phyloP scores from a whole-genome alignment of 2,329 filamentous ascomycete species.

The Stagonosporopsis tanaceti region DNA sequence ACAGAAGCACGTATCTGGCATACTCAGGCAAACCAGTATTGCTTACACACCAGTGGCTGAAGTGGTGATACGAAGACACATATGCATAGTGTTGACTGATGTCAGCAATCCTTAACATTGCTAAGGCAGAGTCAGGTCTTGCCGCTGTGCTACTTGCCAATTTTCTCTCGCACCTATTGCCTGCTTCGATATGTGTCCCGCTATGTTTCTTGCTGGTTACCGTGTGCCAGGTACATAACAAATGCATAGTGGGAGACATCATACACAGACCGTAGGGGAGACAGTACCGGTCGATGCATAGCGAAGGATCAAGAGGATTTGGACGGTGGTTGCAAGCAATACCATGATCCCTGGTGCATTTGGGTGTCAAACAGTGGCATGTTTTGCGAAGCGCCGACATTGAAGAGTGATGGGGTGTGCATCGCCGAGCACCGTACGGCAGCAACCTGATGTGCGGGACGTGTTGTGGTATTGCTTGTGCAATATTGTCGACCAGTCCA shows the following conservation, averaged over 20 bases:
- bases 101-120: background rate
- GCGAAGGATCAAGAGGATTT: slow-evolving; percentile 8
- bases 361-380: slow-evolving; percentile 16
- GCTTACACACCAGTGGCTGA: background rate
- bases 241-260: background rate
- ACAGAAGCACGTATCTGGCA: background rate
- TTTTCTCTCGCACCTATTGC: background rate
- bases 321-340: slow-evolving; percentile 7
- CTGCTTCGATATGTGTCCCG: background rate
- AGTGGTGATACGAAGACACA: background rate
- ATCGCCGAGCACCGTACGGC: background rate
- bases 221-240: background rate
- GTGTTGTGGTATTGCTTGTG: slow-evolving; percentile 2
- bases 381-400: slow-evolving; percentile 21
- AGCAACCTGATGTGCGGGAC: slow-evolving; percentile 1
- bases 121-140: background rate
- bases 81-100: slow-evolving; percentile 9
- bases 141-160: background rate
- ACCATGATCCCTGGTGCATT: slow-evolving; percentile 14
- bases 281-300: slow-evolving; percentile 1
- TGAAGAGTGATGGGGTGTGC: slow-evolving; percentile 10
- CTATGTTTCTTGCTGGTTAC: background rate
- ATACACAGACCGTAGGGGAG: slow-evolving; percentile 1
- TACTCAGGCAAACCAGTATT: background rate
- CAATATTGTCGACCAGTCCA: slow-evolving; percentile 14